Conservation (phyloP, 108 stramenopile species). For the Nitzschia palea region DNA sequence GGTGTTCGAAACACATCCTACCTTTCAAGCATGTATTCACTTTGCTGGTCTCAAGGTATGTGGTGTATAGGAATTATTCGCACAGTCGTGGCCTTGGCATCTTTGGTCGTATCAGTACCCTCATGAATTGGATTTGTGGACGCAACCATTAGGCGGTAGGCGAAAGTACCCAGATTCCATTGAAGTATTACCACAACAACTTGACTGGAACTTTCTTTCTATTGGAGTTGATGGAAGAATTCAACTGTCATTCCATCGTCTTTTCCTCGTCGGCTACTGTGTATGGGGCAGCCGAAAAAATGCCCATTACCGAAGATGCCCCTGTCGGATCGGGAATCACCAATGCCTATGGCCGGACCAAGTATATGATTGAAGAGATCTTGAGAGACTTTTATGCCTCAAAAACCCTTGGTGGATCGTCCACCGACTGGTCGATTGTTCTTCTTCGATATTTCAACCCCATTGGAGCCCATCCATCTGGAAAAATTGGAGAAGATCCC, state of each 20-base stretch:
- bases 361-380: conserved; percentile 99
- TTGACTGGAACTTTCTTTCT: conserved; percentile 83
- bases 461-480: conserved; percentile 95
- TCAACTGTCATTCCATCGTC: conserved; percentile 83
- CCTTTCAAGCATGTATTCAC: conserved; percentile 91
- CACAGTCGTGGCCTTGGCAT: background rate
- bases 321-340: conserved; percentile 90
- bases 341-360: conserved; percentile 98
- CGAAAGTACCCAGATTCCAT: conserved; percentile 88
- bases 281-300: conserved; percentile 88
- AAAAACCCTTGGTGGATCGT: conserved; percentile 27
- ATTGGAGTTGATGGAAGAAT: conserved; percentile 88
- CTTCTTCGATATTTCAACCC: conserved; percentile 99
- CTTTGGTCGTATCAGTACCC: background rate
- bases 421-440: conserved; percentile 74
- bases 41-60: conserved; percentile 95
- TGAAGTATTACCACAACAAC: conserved; percentile 95
- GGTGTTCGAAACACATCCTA: conserved; percentile 74
- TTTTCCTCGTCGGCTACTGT: conserved; percentile 98
- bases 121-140: too few species aligned
- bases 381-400: conserved; percentile 88
- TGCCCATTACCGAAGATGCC: conserved; percentile 91
- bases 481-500: conserved; percentile 98
- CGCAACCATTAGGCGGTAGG: conserved; percentile 84
- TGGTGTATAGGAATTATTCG: background rate